Evolutionary conservation across 2,329 filamentous ascomycete genomes (phyloP).

Genomic region (Fusarium incarnatum): DNA sequence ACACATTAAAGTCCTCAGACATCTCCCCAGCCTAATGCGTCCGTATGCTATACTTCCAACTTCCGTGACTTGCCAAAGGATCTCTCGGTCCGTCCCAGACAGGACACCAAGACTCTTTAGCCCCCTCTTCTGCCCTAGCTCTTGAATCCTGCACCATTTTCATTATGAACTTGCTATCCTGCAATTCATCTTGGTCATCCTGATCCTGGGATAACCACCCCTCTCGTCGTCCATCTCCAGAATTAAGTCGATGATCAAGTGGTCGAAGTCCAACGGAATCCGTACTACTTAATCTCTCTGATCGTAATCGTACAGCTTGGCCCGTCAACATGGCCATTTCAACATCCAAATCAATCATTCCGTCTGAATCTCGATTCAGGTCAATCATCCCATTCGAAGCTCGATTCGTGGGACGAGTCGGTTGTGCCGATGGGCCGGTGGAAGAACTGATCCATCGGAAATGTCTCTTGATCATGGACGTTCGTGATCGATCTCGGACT

Average conservation of each 20-base stretch:
- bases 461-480: slow-evolving; percentile 10
- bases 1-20: background rate
- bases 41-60: slow-evolving; percentile 30
- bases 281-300: background rate
- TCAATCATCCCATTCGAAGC: slow-evolving; percentile 25
- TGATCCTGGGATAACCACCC: slow-evolving; percentile 30
- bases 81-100: slow-evolving; percentile 42
- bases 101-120: slow-evolving; percentile 39
- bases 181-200: background rate
- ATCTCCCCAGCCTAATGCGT: background rate
- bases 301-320: slow-evolving; percentile 16
- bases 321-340: slow-evolving; percentile 42
- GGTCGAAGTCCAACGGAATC: slow-evolving; percentile 22
- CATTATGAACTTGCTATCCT: slow-evolving; percentile 35
- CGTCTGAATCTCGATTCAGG: slow-evolving; percentile 9
- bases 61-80: slow-evolving; percentile 25
- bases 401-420: background rate
- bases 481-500: slow-evolving; percentile 1
- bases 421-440: slow-evolving; percentile 11
- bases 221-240: slow-evolving; percentile 27
- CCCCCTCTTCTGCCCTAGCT: slow-evolving; percentile 27
- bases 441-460: slow-evolving; percentile 33
- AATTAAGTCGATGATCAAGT: slow-evolving; percentile 26
- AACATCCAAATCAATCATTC: slow-evolving; percentile 36
- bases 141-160: slow-evolving; percentile 37